These are phyloP conservation scores for Zarea fungicola DNA, from an alignment of 2,329 filamentous ascomycete genomes.

Conservation along the genomic window DNA sequence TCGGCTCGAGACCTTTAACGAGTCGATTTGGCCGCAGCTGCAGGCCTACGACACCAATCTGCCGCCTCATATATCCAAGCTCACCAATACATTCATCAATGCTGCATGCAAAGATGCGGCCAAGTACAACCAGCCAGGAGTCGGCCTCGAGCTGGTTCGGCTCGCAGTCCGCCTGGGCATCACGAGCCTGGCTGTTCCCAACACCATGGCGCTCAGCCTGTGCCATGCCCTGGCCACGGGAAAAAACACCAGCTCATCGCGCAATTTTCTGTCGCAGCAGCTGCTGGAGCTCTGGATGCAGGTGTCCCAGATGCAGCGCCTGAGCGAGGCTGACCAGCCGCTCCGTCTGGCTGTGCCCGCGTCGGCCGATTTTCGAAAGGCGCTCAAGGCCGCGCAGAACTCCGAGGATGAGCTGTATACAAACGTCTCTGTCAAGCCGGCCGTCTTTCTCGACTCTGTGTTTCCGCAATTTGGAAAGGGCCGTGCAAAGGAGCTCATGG, in stretches of 20 bases:
- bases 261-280: conserved; percentile 13
- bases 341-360: conserved; percentile 2
- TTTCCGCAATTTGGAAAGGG: conserved; percentile 26
- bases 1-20: conserved; percentile 21
- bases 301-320: conserved; percentile 11
- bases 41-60: conserved; percentile 10
- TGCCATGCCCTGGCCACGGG: conserved; percentile 22
- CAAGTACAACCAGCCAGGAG: conserved; percentile 14
- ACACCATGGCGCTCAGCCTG: conserved; percentile 28
- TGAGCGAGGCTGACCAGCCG: conserved; percentile 13
- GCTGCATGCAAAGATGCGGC: conserved; percentile 16
- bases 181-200: conserved; percentile 18
- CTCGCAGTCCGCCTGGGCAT: conserved; percentile 6
- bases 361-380: background rate
- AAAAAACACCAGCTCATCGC: conserved; percentile 14
- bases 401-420: background rate
- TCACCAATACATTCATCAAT: conserved; percentile 20
- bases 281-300: conserved; percentile 12
- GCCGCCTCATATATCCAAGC: background rate
- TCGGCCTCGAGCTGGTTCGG: conserved; percentile 22
- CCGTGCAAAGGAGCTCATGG: conserved; percentile 23
- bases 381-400: background rate
- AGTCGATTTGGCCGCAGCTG: conserved; percentile 28
- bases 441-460: conserved; percentile 22
- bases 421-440: background rate